Base-by-base conservation (phyloP, 2,329 filamentous ascomycete species). In the Nemania serpens region DNA sequence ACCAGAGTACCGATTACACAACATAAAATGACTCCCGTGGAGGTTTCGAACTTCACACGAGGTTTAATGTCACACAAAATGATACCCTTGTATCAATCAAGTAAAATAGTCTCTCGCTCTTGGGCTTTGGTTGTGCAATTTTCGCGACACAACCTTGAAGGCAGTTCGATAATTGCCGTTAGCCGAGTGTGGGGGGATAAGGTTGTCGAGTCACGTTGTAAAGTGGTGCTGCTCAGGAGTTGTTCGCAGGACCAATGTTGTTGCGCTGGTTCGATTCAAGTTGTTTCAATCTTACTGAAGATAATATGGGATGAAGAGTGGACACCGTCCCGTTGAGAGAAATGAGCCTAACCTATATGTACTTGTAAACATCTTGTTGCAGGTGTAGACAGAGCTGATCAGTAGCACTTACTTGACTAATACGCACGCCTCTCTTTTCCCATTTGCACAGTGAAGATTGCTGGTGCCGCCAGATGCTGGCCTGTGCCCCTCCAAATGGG, bases 401-500 rank as follows among this genome's bases (percentile, higher is more conserved):
- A 36, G 22, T 17, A 25, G 29, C 13, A 29, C 34, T 42, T 42
- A 29, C 3, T 50, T 29, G 7, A 29, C 4, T 29, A 29, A 29
- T 29, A 29, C 25, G 25, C 4, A 29, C n/a, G n/a, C n/a, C 25
- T 29, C 25, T 29, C 25, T 29, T 7, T 29, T 4, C 25, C 25
- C 25, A 29, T 29, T 29, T 29, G 25, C 25, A 29, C 45, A 58
- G 45, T 54, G 25, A 57, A 53, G 42, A 58, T 61, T 61, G 54
- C 48, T 33, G 51, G 58, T 56, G 58, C 17, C n/a, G 51, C 52
- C 18, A 36, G 12, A 53, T 53, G 53, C 53, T 33, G 18, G 48
- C 48, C 49, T 61, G 55, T 58, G 49, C 55, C 48, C 49, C 59
- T 58, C 54, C 43, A 57, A 20, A 57, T 43, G 48, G 25, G 33